Conservation (phyloP, 169 alveolate genomes). For the Prorocentrum cordatum region DNA sequence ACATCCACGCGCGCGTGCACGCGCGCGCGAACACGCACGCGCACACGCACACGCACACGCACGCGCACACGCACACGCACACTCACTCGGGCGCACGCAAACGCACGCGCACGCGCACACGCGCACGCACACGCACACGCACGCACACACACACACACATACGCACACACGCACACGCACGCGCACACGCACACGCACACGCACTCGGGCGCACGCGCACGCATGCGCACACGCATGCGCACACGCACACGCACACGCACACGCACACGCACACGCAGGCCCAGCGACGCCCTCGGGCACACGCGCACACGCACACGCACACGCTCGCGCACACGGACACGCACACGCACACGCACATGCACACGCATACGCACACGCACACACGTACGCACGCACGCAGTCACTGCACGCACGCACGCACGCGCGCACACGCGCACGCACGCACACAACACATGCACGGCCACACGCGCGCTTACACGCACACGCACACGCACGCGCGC, state of each 20-base stretch:
- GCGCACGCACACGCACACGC: slow-evolving; percentile 36
- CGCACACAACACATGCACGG: not conserved
- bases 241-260: slow-evolving; percentile 28
- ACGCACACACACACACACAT: slow-evolving; percentile 42
- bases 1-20: too few species aligned
- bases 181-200: slow-evolving; percentile 60
- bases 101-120: slow-evolving; percentile 19
- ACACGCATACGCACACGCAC: slow-evolving; percentile 26
- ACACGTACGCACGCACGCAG: not conserved
- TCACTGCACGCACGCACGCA: too few species aligned
- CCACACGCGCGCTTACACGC: not conserved
- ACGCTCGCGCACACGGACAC: slow-evolving; percentile 20
- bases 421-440: too few species aligned
- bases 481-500: not conserved
- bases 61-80: slow-evolving; percentile 27
- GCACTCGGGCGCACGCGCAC: slow-evolving; percentile 36
- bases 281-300: not conserved
- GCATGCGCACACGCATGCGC: slow-evolving; percentile 26
- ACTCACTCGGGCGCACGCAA: slow-evolving; percentile 1
- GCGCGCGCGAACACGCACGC: slow-evolving; percentile 11
- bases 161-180: slow-evolving; percentile 56
- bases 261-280: slow-evolving; percentile 20
- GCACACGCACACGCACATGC: slow-evolving; percentile 23
- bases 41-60: slow-evolving; percentile 27
- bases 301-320: slow-evolving; percentile 27